Evolutionary conservation across 495 filamentous ascomycete genomes (phyloP).

Genomic region (Pseudomonodictys pantanalensis): DNA sequence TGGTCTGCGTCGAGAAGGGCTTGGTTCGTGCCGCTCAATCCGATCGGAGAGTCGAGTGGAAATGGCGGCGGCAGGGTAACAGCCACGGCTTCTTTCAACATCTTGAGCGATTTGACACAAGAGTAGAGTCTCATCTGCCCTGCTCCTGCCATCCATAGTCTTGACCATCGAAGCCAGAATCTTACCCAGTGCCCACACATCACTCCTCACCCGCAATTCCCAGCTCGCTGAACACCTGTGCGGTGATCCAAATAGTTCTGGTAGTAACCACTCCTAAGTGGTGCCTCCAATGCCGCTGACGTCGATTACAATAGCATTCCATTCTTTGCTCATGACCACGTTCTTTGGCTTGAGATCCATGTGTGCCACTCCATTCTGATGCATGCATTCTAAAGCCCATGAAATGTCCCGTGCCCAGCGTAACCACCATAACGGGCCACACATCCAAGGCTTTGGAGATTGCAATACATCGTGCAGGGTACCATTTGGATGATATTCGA

Average conservation of each 20-base stretch:
- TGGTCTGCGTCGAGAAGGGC: not conserved
- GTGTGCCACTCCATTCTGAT: not conserved
- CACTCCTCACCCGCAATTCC: not conserved
- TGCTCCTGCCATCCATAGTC: not conserved
- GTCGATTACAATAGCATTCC: not conserved
- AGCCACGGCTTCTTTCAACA: not conserved
- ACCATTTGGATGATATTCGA: constrained; percentile 24
- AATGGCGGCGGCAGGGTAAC: not conserved
- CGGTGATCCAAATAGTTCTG: not conserved
- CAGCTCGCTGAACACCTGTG: not conserved
- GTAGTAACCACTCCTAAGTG: not conserved
- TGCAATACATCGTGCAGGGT: constrained; percentile 16
- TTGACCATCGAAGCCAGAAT: not conserved
- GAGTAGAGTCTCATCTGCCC: not conserved
- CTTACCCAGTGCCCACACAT: not conserved
- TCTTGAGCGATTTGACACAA: not conserved
- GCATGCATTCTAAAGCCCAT: not conserved
- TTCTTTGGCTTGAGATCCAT: constrained; percentile 3
- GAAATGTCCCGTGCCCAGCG: not conserved
- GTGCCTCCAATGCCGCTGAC: constrained; percentile 1
- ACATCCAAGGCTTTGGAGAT: not conserved
- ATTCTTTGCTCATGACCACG: constrained; percentile 1
- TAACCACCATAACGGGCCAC: not conserved
- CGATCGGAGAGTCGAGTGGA: not conserved
- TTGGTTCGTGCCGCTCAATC: not conserved